Base-by-base conservation (phyloP, 345 rosid species). In the Corymbia maculata region DNA sequence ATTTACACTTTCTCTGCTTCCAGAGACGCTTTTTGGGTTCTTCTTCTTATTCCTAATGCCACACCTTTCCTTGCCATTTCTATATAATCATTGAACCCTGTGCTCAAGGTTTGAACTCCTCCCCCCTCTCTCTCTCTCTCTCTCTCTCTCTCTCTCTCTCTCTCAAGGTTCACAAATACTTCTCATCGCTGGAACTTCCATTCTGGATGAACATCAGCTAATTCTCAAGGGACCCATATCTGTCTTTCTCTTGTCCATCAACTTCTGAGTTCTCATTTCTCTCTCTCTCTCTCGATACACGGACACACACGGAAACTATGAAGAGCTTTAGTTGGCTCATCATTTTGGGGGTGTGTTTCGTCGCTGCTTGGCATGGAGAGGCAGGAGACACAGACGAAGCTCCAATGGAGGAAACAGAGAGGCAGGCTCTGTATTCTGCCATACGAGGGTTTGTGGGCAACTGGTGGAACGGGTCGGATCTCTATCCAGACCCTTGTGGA, bases 401-500 rank as follows among this genome's bases (percentile, higher is more conserved):
- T 93, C 96, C 96, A 22, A 96, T 96, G 99, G 95, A 93, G 94
- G 88, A 91, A 92, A 90, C 92, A 66, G 99, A 97, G 91, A 88
- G 91, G 92, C 93, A 89, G 79, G 94, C 97, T 55, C 95, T 97
- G 32, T 97, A 94, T 91, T 89, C 94, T 89, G 93, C 97, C 21
- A 92, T 97, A 61, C 95, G 94, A 91, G 99, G 99, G 61, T 96
- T 97, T 89, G 97, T 95, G 13, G 98, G 99, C 85, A 90, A 93
- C 52, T 93, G 95, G 92, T 97, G 98, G 99, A 96, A 97, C 92
- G 98, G 97, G 79, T 95, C 98, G 53, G 94, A 94, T 91, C 97
- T 97, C 50, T 96, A 93, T 89, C 99, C 99, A 30, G 98, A 97
- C 88, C 99, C 99, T 90, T 96, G 99, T 93, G 99, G 99, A 13